phyloP scores from a whole-genome alignment of 192 early-diverging fungal genomes.

The Coemansia sp. region DNA sequence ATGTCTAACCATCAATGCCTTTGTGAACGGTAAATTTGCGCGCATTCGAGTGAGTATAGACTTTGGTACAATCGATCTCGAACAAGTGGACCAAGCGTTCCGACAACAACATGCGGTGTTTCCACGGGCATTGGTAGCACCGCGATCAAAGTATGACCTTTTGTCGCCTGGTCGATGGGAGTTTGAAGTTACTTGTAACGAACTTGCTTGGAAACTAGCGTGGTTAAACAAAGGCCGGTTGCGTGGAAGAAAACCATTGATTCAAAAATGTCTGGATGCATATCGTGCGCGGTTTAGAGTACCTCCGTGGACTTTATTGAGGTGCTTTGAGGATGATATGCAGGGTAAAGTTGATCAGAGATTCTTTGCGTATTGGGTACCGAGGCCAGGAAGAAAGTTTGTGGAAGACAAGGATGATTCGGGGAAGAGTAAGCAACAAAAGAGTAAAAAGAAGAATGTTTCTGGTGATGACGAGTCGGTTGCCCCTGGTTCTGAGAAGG shows the following conservation, averaged over 20 bases:
- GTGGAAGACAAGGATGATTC: neutral
- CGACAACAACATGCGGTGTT: constrained; percentile 44
- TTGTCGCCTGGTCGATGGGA: constrained; percentile 58
- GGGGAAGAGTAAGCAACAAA: neutral
- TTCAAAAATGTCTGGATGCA: constrained; percentile 47
- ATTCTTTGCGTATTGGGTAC: constrained; percentile 41
- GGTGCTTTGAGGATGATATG: constrained; percentile 16
- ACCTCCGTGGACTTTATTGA: constrained; percentile 38
- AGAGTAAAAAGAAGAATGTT: no score
- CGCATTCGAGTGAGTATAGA: constrained; percentile 42
- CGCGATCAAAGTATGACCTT: constrained; percentile 23
- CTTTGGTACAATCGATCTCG: constrained; percentile 13
- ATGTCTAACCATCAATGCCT: constrained; percentile 23
- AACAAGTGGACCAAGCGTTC: constrained; percentile 16
- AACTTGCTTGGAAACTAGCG: constrained; percentile 79
- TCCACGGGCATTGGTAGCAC: constrained; percentile 34
- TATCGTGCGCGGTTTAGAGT: constrained; percentile 36
- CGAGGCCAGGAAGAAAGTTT: constrained; percentile 18
- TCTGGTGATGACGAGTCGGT: no score
- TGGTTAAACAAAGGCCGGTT: constrained; percentile 61
- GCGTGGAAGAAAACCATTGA: constrained; percentile 28
- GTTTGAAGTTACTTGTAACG: constrained; percentile 81
- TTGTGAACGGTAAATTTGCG: constrained; percentile 23
- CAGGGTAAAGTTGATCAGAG: constrained; percentile 16
- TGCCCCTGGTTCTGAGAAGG: no score